These are phyloP conservation scores for Pseudozyma sp. DNA, from an alignment of 1,284 basidiomycete genomes.

Conservation along the genomic window DNA sequence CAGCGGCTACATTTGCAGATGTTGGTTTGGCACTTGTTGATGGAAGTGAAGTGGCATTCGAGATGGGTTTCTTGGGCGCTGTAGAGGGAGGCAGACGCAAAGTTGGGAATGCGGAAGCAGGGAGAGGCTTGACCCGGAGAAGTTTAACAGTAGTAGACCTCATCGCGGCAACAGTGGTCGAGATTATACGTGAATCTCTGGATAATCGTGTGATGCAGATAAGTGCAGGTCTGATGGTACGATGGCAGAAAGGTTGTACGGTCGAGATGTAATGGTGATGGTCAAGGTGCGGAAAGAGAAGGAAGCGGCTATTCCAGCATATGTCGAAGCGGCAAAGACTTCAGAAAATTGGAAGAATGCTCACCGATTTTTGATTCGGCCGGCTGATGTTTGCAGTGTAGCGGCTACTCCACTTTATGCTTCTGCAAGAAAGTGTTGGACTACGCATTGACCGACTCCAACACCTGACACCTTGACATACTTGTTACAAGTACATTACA, in stretches of 20 bases:
- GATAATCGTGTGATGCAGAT: neutral
- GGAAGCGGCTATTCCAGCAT: neutral
- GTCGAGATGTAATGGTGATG: neutral
- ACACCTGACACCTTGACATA: neutral
- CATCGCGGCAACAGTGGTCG: slow-evolving; percentile 14
- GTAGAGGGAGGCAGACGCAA: slow-evolving; percentile 32
- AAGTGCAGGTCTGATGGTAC: neutral
- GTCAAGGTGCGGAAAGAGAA: neutral
- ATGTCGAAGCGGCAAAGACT: neutral
- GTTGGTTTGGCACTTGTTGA: slow-evolving; percentile 4
- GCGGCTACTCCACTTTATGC: slow-evolving; percentile 15
- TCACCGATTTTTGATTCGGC: slow-evolving; percentile 3
- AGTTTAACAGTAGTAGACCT: slow-evolving; percentile 23
- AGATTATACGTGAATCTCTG: no score
- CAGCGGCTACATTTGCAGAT: slow-evolving; percentile 23
- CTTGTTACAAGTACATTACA: neutral
- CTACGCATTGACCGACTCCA: slow-evolving; percentile 14
- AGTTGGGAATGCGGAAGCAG: slow-evolving; percentile 27
- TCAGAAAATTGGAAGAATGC: slow-evolving; percentile 9
- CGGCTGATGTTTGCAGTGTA: neutral
- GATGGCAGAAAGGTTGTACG: neutral
- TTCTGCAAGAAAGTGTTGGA: slow-evolving; percentile 14
- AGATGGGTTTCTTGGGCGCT: slow-evolving; percentile 3
- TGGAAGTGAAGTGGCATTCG: slow-evolving; percentile 4
- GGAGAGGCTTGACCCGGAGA: slow-evolving; percentile 45